Evolutionary conservation across 1,284 basidiomycete species (phyloP), one percentile per base, ranked within the genome.

Genomic region (Tausonia pullulans): DNA sequence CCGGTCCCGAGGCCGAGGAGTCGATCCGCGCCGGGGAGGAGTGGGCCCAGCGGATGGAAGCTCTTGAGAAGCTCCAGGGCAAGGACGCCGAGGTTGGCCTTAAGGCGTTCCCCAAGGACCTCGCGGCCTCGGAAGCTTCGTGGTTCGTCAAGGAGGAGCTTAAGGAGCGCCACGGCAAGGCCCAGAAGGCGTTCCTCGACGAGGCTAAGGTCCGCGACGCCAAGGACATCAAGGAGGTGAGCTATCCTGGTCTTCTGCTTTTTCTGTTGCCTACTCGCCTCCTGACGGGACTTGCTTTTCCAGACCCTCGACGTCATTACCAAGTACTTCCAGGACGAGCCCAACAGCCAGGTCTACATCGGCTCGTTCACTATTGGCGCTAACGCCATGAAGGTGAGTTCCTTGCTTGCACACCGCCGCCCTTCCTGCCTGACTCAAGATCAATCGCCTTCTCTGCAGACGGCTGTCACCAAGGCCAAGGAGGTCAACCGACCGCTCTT

Each of bases 71-170:
- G 16, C 75, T 87, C 66, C 73, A 78, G n/a, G 88, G 87, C 61
- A 88, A 86, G 73, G 85, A 87, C 68, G 92, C 92, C 76, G 95
- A 98, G 71, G 78, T 83, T 9, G 87, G 82, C 14, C 79, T 98
- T 70, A 98, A 96, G 79, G 79, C 84, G 4, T 86, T 88, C 73
- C 83, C 83, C 61, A 82, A 92, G 87, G 90, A 93, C 77, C 84
- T 98, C n/a, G 86, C 84, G 54, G 87, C 90, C 74, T 82, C 87
- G 27, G 90, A 94, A 73, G 94, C 97, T 61, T 92, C 90, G 1
- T 81, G 94, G 16, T 78, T 96, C 60, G 81, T 82, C 69, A 98
- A 97, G 78, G 83, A 85, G 3, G 82, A 85, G 68, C 79, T 98
- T 68, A 87, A 85, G 72, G 88, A 95, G 65, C 82, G 83, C 45